Conservation (phyloP, 345 rosid species). For the Brassica rapa region DNA sequence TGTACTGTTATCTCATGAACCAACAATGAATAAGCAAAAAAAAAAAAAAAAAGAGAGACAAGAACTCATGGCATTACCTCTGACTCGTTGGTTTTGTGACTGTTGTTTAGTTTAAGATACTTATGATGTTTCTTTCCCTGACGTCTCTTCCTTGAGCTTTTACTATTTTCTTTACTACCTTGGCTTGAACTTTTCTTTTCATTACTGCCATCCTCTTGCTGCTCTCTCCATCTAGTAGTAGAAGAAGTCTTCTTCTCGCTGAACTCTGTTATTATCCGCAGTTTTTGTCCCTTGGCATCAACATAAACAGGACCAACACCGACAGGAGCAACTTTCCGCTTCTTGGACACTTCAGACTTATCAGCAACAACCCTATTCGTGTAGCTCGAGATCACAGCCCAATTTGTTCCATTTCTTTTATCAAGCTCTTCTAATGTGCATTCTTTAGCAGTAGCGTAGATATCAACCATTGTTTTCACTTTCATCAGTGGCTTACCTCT, state of each 20-base stretch:
- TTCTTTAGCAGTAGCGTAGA: conserved; percentile 64
- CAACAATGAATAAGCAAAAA: background rate
- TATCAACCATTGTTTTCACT: conserved; percentile 76
- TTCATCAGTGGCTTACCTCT: conserved; percentile 71
- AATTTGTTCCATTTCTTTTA: conserved; percentile 68
- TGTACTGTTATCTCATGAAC: conserved; percentile 36
- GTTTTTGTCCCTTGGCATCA: conserved; percentile 82
- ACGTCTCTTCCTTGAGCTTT: conserved; percentile 49
- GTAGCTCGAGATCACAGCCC: conserved; percentile 43
- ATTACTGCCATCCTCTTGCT: background rate
- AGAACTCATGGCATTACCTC: conserved; percentile 50
- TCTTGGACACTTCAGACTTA: conserved; percentile 46
- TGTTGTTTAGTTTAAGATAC: conserved; percentile 59
- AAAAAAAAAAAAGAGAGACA: background rate
- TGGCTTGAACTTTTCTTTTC: conserved; percentile 43
- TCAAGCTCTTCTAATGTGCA: conserved; percentile 94
- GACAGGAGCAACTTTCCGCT: conserved; percentile 52
- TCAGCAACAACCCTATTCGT: conserved; percentile 45
- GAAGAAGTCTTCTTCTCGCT: conserved; percentile 30
- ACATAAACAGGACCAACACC: conserved; percentile 78
- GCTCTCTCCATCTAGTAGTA: conserved; percentile 16
- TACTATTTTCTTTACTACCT: conserved; percentile 45
- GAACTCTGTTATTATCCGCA: conserved; percentile 75
- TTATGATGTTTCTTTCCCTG: conserved; percentile 55
- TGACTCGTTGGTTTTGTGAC: conserved; percentile 45